These are phyloP conservation scores for Alternaria rosae DNA, from an alignment of 2,329 filamentous ascomycete species.

Conservation along the genomic window DNA sequence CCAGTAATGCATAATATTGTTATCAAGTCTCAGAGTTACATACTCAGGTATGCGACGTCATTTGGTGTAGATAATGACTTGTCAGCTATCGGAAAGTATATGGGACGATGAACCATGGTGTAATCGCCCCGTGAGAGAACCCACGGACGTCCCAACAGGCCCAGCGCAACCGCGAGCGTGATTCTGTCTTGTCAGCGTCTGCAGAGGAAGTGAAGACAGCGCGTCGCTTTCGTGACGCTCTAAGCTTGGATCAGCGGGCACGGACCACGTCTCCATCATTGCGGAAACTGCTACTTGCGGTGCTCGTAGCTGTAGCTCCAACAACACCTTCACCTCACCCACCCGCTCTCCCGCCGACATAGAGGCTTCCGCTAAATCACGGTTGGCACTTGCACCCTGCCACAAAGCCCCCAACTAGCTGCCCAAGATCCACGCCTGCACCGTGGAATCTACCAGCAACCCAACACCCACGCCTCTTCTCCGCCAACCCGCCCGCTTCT, in stretches of 20 bases:
- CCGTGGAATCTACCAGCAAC: constrained; percentile 39
- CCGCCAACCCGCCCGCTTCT: constrained; percentile 19
- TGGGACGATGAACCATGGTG: background rate
- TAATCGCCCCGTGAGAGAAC: background rate
- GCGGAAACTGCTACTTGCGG: constrained; percentile 26
- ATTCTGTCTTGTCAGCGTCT: background rate
- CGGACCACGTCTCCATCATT: constrained; percentile 22
- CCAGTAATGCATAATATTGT: background rate
- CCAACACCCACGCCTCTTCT: constrained; percentile 24
- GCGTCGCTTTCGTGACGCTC: constrained; percentile 24
- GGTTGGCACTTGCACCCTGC: constrained; percentile 18
- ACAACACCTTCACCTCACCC: constrained; percentile 27
- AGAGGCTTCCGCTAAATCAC: constrained; percentile 12
- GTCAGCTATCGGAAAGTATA: background rate
- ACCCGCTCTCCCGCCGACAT: constrained; percentile 17
- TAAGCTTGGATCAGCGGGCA: constrained; percentile 12
- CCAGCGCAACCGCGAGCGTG: background rate
- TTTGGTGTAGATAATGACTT: background rate
- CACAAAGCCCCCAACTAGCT: constrained; percentile 17
- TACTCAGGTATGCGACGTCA: background rate
- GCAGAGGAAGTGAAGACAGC: constrained; percentile 2
- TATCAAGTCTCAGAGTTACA: background rate
- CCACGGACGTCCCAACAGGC: background rate
- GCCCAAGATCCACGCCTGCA: constrained; percentile 46
- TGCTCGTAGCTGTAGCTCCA: constrained; percentile 22